Conservation (phyloP, 1,284 basidiomycete species). For the Irpex sp. region DNA sequence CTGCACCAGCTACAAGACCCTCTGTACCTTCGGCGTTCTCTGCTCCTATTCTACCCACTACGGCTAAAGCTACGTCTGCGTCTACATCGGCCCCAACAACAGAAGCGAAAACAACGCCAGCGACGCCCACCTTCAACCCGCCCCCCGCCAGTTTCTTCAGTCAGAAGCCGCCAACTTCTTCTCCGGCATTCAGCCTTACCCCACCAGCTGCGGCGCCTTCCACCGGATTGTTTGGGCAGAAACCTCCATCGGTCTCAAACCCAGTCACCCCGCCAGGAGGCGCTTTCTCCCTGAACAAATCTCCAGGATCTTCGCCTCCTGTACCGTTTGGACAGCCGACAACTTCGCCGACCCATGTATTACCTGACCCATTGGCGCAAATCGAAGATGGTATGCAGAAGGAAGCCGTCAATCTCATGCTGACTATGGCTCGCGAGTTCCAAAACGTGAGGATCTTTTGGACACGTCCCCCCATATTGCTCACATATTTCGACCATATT, state of each 20-base stretch:
- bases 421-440: constrained; percentile 45
- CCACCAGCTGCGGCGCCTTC: neutral
- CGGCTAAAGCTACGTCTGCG: neutral
- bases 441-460: constrained; percentile 38
- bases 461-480: neutral
- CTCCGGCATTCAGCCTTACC: neutral
- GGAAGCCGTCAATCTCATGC: constrained; percentile 48
- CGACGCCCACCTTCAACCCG: neutral
- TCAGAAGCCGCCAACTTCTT: neutral
- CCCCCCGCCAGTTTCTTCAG: constrained; percentile 5
- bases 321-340: neutral
- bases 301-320: neutral
- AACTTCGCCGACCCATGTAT: neutral
- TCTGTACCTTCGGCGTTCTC: constrained; percentile 3
- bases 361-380: constrained; percentile 1
- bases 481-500: constrained; percentile 1
- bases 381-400: constrained; percentile 58
- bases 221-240: constrained; percentile 8
- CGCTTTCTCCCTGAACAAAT: neutral
- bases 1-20: constrained; percentile 10
- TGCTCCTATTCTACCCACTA: neutral
- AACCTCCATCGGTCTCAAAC: neutral
- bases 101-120: neutral
- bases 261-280: neutral
- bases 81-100: neutral